Conservation (phyloP, 768 basidiomycete species). For the Kwoniella newhampshirensis region DNA sequence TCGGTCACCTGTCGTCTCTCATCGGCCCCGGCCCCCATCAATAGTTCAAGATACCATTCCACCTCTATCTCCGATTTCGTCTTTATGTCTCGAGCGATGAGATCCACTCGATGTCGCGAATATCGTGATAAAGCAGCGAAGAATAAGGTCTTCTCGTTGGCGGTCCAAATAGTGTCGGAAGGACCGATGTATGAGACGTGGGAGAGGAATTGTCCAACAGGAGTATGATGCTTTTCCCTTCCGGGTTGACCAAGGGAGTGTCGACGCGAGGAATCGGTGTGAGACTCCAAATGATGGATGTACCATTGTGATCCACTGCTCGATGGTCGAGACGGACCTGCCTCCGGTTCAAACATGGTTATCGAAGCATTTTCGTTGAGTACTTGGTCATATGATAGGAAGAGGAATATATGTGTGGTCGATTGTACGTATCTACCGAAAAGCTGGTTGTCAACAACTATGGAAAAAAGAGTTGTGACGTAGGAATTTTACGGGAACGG, state of each 20-base stretch:
- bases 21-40: constrained; percentile 56
- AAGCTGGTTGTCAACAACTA: too few relatives aligned
- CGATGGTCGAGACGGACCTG: too few relatives aligned
- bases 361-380: too few relatives aligned
- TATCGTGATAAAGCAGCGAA: constrained; percentile 68
- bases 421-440: too few relatives aligned
- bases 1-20: constrained; percentile 7
- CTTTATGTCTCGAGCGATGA: constrained; percentile 67
- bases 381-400: too few relatives aligned
- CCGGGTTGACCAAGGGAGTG: constrained; percentile 2
- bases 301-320: constrained; percentile 14
- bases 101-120: constrained; percentile 73
- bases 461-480: too few relatives aligned
- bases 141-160: constrained; percentile 67
- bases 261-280: constrained; percentile 11
- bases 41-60: constrained; percentile 63
- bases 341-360: too few relatives aligned
- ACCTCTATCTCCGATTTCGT: constrained; percentile 70
- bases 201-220: not conserved
- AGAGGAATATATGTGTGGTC: too few relatives aligned
- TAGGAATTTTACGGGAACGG: too few relatives aligned
- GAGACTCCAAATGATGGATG: constrained; percentile 18
- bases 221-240: not conserved
- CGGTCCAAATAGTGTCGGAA: constrained; percentile 59
- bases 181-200: constrained; percentile 10